Percentiles rank a stretch among this genome's conserved stretches.
phyloP scores from a whole-genome alignment of 441 rosid genomes.

The Populus hybrid region DNA sequence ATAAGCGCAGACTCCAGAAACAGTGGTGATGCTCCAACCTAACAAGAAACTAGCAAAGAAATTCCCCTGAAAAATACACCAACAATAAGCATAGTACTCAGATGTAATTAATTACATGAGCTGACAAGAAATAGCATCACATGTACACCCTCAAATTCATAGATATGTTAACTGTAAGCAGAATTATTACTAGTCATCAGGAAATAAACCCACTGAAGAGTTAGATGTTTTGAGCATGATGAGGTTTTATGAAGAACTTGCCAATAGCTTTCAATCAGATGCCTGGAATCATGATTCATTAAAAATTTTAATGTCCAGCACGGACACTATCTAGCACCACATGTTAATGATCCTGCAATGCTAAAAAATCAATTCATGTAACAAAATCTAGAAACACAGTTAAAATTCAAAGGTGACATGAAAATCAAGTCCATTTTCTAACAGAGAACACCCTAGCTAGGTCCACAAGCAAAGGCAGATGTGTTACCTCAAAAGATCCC shows the following conservation, averaged over 20 bases:
- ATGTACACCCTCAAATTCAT: not conserved
- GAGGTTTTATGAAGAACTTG: not conserved
- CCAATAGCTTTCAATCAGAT: constrained; percentile 1
- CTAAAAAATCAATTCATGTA: not conserved
- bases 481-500: constrained; percentile 74
- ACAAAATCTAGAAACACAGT: not conserved
- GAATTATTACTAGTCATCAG: not conserved
- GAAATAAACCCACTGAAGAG: not conserved
- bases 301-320: not conserved
- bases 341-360: not conserved
- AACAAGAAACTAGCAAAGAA: constrained; percentile 83
- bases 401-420: not conserved
- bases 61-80: constrained; percentile 53
- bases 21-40: constrained; percentile 88
- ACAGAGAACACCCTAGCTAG: not conserved
- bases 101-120: not conserved
- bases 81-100: not conserved
- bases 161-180: not conserved
- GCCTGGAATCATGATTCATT: not conserved
- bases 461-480: not conserved
- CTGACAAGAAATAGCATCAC: not conserved
- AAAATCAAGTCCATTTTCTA: not conserved
- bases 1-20: constrained; percentile 85
- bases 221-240: not conserved
- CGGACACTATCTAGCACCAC: not conserved